Evolutionary conservation across 192 early-diverging fungal species (phyloP), one percentile per base, ranked within the genome.

Genomic region (Bifiguratus adelaidae): DNA sequence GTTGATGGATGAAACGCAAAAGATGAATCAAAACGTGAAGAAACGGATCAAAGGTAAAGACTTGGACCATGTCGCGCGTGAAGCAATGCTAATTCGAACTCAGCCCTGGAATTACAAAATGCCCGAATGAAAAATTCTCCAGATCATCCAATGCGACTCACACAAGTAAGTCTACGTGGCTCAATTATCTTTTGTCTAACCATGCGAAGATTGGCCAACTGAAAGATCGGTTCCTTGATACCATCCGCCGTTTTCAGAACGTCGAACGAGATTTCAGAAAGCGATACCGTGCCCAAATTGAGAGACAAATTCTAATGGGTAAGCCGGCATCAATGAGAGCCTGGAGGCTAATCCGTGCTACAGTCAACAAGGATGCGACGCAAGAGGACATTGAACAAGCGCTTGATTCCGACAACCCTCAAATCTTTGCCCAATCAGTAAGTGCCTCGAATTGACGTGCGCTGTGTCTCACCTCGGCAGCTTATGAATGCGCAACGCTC

Each of bases 261-360:
- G 76, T 85, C 5, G 86, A 92, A 57, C 72, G 74, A 48, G 81
- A 78, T 36, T 88, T 85, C 50, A 79, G 88, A 44, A 75, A 80
- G 44, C 89, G 88, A 64, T 91, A 87, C 58, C 77, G 89, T 50
- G 75, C 81, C 36, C 61, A 86, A 41, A 69, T 92, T 73, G 83
- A 90, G 56, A 64, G 85, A 53, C 88, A 92, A 50, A 82, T 79
- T 60, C 70, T 78, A 43, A 86, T 92, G 66, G 88, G 86, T 87
- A 58, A 52, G 60, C 25, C 7, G 1, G 2, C 34, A 34, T 7
- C n/a, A 8, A 13, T 28, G n/a, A n/a, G n/a, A n/a, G n/a, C n/a
- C n/a, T n/a, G n/a, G n/a, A 12, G 22, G 41, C 24, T n/a, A 7
- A n/a, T 3, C 15, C 18, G 15, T 20, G 2, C 25, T 16, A 30